Evolutionary conservation across 1,139 yeast genomes (phyloP).

Genomic region (Hansenula sp.): DNA sequence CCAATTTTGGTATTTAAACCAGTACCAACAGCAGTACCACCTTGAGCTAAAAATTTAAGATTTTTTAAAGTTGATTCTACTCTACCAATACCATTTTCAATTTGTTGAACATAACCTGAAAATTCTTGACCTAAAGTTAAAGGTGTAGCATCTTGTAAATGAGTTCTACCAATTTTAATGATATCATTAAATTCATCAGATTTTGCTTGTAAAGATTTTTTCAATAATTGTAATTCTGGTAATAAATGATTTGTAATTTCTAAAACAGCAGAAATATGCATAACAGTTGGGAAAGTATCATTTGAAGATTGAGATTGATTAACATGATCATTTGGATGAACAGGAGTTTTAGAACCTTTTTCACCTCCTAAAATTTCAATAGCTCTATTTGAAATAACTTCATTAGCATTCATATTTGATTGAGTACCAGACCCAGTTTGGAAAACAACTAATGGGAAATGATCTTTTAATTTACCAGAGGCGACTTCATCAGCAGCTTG

Average conservation of each 20-base stretch:
- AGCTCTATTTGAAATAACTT: constrained; percentile 96
- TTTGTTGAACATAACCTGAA: constrained; percentile 92
- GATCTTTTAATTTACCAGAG: constrained; percentile 86
- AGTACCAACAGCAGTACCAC: constrained; percentile 99
- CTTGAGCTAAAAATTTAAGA: constrained; percentile 86
- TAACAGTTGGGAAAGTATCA: constrained; percentile 98
- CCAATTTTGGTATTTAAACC: constrained; percentile 94
- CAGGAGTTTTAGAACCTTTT: constrained; percentile 87
- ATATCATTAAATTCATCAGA: constrained; percentile 79
- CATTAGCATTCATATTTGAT: constrained; percentile 98
- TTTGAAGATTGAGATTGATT: constrained; percentile 98
- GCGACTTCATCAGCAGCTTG: constrained; percentile 94
- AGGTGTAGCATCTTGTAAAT: constrained; percentile 98
- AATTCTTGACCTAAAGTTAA: constrained; percentile 97
- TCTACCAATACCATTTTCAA: constrained; percentile 85
- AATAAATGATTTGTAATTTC: constrained; percentile 73
- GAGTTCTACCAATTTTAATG: constrained; percentile 98
- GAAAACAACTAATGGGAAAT: constrained; percentile 96
- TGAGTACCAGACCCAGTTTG: constrained; percentile 99
- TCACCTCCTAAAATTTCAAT: constrained; percentile 91
- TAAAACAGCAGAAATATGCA: constrained; percentile 97
- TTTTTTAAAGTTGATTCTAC: constrained; percentile 73
- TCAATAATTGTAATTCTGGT: constrained; percentile 75
- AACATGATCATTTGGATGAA: constrained; percentile 97
- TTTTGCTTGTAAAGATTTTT: constrained; percentile 72